Percentiles rank a stretch among this genome's conserved stretches.
Evolutionary conservation across 2,329 filamentous ascomycete species (phyloP).

Genomic region (Trichoderma polysporum): DNA sequence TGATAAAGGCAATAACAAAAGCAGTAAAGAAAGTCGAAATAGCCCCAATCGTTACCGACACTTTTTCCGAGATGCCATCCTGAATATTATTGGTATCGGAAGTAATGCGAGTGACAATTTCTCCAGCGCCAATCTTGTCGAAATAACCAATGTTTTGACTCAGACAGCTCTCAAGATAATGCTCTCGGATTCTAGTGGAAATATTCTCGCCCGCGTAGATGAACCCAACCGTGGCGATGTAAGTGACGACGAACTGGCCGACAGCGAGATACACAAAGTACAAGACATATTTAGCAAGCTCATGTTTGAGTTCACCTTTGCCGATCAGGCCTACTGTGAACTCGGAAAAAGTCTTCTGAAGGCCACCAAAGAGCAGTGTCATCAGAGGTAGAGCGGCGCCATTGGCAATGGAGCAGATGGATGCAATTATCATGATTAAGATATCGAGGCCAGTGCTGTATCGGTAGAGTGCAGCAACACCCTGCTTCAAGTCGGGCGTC

Average conservation of each 20-base stretch:
- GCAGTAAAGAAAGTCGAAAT: slow-evolving; percentile 82
- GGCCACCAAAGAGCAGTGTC: slow-evolving; percentile 76
- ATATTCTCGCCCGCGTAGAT: slow-evolving; percentile 85
- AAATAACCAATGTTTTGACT: slow-evolving; percentile 90
- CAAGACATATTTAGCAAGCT: slow-evolving; percentile 64
- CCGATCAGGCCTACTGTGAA: slow-evolving; percentile 42
- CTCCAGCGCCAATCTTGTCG: slow-evolving; percentile 88
- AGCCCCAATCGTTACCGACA: slow-evolving; percentile 73
- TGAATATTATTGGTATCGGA: slow-evolving; percentile 92
- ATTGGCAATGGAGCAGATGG: slow-evolving; percentile 65
- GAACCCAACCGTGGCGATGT: slow-evolving; percentile 81
- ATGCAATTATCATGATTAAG: slow-evolving; percentile 60
- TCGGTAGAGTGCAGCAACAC: slow-evolving; percentile 65
- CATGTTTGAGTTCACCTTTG: slow-evolving; percentile 56
- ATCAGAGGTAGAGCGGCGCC: slow-evolving; percentile 77
- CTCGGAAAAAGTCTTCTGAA: slow-evolving; percentile 69
- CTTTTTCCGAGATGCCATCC: slow-evolving; percentile 89
- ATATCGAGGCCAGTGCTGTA: slow-evolving; percentile 68
- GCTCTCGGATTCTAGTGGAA: slow-evolving; percentile 73
- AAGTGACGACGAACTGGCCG: slow-evolving; percentile 74
- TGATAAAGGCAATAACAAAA: slow-evolving; percentile 86
- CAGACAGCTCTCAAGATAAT: slow-evolving; percentile 81
- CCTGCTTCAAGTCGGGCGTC: slow-evolving; percentile 62
- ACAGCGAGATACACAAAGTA: slow-evolving; percentile 87
- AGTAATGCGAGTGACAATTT: slow-evolving; percentile 92